These are phyloP conservation scores for Symbiodinium natans DNA, from an alignment of 73 alveolate genomes.

Conservation along the genomic window DNA sequence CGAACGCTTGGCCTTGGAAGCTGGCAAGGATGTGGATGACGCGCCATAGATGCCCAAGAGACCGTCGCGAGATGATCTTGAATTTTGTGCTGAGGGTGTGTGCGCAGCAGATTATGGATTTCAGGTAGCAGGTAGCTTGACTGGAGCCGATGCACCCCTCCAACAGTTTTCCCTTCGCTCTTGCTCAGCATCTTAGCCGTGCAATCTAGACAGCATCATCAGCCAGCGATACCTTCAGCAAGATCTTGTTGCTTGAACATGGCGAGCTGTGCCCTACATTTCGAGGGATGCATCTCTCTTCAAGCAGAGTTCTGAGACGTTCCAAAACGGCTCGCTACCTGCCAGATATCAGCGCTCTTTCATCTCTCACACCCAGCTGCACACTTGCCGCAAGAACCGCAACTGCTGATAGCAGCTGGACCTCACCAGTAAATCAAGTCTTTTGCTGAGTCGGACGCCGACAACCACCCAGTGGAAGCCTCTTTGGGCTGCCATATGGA, in stretches of 20 bases:
- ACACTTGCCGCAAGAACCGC: too few relatives aligned
- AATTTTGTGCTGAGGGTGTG: too few relatives aligned
- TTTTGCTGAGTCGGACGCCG: neutral
- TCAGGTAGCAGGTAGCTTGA: neutral
- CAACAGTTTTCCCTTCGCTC: neutral
- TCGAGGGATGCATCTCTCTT: neutral
- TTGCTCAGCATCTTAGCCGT: too few relatives aligned
- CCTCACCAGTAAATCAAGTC: too few relatives aligned
- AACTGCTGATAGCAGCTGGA: too few relatives aligned
- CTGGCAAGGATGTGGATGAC: constrained; percentile 5
- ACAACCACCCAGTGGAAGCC: constrained; percentile 43
- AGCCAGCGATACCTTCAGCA: neutral
- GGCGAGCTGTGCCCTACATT: neutral
- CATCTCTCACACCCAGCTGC: too few relatives aligned
- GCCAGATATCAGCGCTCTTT: too few relatives aligned
- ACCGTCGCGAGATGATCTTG: too few relatives aligned
- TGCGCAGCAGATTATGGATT: too few relatives aligned
- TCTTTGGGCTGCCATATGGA: constrained; percentile 49
- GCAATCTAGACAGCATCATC: neutral
- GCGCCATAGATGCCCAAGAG: too few relatives aligned
- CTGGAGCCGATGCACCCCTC: neutral
- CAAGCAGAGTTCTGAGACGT: neutral
- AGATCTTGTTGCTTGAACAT: neutral
- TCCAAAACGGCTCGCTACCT: too few relatives aligned
- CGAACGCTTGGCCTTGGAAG: neutral